These are phyloP conservation scores for Barbatosphaeria neglecta DNA, from an alignment of 495 filamentous ascomycete species.

Conservation along the genomic window DNA sequence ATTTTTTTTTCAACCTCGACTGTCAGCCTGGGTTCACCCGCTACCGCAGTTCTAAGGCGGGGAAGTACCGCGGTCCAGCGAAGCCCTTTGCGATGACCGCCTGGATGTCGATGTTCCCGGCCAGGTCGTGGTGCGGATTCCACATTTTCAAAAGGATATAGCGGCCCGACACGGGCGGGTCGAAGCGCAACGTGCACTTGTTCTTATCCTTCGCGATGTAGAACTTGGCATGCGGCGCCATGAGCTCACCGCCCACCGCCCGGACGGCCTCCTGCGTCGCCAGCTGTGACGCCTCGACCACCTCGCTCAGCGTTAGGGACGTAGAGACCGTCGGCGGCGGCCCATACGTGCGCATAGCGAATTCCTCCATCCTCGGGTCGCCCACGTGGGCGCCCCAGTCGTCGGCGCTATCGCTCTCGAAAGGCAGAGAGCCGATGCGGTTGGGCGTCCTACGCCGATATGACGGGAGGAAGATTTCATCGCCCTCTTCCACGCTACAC, in stretches of 20 bases:
- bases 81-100: conserved; percentile 69
- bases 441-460: conserved; percentile 22
- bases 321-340: neutral
- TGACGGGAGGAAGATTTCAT: conserved; percentile 12
- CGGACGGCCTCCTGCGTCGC: conserved; percentile 44
- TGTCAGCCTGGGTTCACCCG: neutral
- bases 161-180: conserved; percentile 72
- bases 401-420: conserved; percentile 36
- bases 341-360: neutral
- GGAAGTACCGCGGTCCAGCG: conserved; percentile 72
- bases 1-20: too few species aligned
- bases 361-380: conserved; percentile 4
- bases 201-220: conserved; percentile 69
- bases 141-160: conserved; percentile 80
- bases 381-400: conserved; percentile 14
- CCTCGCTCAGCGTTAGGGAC: conserved; percentile 33
- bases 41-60: conserved; percentile 36
- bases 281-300: conserved; percentile 38
- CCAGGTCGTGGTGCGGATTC: conserved; percentile 48
- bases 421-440: conserved; percentile 37
- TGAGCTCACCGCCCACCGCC: conserved; percentile 40
- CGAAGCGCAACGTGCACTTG: conserved; percentile 78
- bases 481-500: conserved; percentile 41
- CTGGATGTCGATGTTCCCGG: conserved; percentile 74
- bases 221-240: conserved; percentile 66